Base-by-base conservation (phyloP, 2,329 filamentous ascomycete species). In the Trichoderma breve region DNA sequence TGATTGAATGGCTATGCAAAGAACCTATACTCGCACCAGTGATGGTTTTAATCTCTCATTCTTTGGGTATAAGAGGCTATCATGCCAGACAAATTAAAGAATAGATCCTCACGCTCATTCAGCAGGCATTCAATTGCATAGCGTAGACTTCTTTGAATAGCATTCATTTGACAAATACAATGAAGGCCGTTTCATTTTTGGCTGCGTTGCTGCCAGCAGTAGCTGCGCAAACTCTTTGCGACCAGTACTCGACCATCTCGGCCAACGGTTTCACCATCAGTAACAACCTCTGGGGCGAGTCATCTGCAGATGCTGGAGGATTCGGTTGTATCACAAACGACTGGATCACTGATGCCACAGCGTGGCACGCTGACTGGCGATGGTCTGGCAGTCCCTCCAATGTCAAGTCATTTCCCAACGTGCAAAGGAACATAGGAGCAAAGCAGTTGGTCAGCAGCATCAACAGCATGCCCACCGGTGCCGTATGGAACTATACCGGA, bases 341-440 rank as follows among this genome's bases (percentile, higher is more conserved):
- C 72, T 80, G 78, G 30, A 74, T 78, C 55, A 79, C 78, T 71
- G 76, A 71, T 71, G 79, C 73, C 7, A 77, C 84, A 57, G 74
- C 79, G 51, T 85, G 83, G 83, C 79, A 80, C 72, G 81, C 80
- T 12, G 77, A 76, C 15, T 85, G 81, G 82, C 77, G 76, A 34
- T 85, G 83, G 83, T 75, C 78, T 26, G 83, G 83, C 64, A 78
- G 77, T 5, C 70, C 74, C 14, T 72, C 75, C 75, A 77, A 81
- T 61, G 83, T 86, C 60, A 85, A 85, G 78, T 82, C 81, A 58
- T 85, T 80, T 72, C 80, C 83, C 39, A 74, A 76, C 71, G 72
- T 74, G 6, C 75, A 75, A 6, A 68, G 73, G n/a, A 43, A 68
- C n/a, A 43, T 77, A 9, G 30, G 75, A 28, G 74, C 74, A 36